Evolutionary conservation across 306 rosid species (phyloP).

Genomic region (Elaeagnus macrophylla): DNA sequence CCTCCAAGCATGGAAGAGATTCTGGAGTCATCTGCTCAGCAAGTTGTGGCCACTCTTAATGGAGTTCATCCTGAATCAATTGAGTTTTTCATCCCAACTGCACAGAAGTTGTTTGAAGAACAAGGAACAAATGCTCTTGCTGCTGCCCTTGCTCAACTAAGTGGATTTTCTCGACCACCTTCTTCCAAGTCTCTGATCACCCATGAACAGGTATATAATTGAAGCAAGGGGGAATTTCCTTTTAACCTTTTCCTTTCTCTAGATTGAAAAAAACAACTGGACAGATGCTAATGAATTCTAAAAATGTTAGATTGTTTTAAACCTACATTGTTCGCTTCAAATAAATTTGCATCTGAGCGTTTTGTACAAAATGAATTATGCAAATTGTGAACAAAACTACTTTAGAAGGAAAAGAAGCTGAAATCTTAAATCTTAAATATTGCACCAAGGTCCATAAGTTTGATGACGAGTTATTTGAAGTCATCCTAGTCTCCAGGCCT

Average conservation of each 20-base stretch:
- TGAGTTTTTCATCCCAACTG: slow-evolving; percentile 76
- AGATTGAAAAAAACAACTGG: too few relatives aligned
- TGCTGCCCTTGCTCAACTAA: slow-evolving; percentile 91
- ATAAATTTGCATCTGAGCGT: neutral
- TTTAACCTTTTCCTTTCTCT: slow-evolving; percentile 2
- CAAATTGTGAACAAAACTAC: neutral
- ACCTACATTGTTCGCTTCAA: neutral
- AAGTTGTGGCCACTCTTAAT: slow-evolving; percentile 70
- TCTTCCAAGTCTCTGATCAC: slow-evolving; percentile 78
- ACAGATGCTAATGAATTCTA: too few relatives aligned
- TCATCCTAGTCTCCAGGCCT: too few relatives aligned
- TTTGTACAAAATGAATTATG: neutral
- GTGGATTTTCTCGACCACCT: slow-evolving; percentile 91
- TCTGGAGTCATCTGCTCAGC: slow-evolving; percentile 79
- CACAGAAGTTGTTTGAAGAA: slow-evolving; percentile 70
- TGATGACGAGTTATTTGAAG: too few relatives aligned
- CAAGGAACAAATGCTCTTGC: slow-evolving; percentile 84
- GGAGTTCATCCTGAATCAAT: slow-evolving; percentile 89
- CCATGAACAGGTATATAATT: slow-evolving; percentile 65
- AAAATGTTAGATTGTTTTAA: too few relatives aligned
- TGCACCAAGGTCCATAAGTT: neutral
- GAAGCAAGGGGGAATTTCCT: neutral
- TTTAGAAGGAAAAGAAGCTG: neutral
- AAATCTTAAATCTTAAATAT: neutral
- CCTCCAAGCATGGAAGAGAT: slow-evolving; percentile 67